Conservation (phyloP, 228 moss, liverwort and hornwort species). For the Sphagnum magellanicum region DNA sequence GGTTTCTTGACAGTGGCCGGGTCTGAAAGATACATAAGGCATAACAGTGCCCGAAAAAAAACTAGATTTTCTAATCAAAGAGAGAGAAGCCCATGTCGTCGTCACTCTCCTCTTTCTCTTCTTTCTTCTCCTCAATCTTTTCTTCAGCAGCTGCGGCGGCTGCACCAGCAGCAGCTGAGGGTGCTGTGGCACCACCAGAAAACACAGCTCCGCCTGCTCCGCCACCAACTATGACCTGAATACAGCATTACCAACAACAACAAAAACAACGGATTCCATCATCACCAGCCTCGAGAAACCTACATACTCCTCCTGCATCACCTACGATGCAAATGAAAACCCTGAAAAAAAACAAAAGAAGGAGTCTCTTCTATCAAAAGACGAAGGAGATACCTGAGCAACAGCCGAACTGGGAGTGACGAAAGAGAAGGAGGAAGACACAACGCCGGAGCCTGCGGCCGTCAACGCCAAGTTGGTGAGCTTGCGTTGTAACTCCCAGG, state of each 20-base stretch:
- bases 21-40: too few relatives aligned
- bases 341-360: too few relatives aligned
- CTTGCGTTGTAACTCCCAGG: constrained; percentile 78
- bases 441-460: constrained; percentile 61
- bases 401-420: constrained; percentile 78
- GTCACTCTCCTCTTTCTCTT: constrained; percentile 85
- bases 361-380: too few relatives aligned
- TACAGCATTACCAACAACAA: too few relatives aligned
- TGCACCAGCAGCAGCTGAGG: constrained; percentile 22
- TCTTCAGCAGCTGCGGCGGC: constrained; percentile 34
- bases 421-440: constrained; percentile 75
- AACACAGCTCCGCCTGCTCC: constrained; percentile 35
- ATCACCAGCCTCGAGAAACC: too few relatives aligned
- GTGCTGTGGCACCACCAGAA: constrained; percentile 22
- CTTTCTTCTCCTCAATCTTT: constrained; percentile 45
- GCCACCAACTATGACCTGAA: constrained; percentile 61
- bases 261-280: too few relatives aligned
- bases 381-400: constrained; percentile 46
- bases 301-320: too few relatives aligned
- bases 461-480: constrained; percentile 77
- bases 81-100: constrained; percentile 94
- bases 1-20: too few relatives aligned
- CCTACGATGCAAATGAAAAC: too few relatives aligned
- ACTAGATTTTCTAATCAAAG: constrained; percentile 33
- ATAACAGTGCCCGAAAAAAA: too few relatives aligned